Evolutionary conservation across 192 early-diverging fungal species (phyloP).

Genomic region (Coemansia asiatica): DNA sequence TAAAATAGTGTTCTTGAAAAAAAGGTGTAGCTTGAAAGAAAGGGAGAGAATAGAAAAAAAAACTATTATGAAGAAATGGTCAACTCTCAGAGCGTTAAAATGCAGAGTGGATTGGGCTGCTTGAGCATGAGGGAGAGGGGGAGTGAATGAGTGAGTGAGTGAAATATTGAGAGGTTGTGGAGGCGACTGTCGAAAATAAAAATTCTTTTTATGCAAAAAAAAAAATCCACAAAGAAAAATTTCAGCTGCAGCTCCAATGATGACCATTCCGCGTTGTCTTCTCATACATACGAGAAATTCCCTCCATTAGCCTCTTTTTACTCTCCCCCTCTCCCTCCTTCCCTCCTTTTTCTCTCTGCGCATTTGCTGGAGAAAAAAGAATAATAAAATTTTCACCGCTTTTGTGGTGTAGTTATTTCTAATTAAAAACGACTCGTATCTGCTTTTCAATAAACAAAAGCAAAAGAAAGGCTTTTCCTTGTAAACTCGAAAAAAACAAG

Average conservation of each 20-base stretch:
- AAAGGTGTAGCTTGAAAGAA: too few species aligned
- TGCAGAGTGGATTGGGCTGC: not conserved
- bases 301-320: not conserved
- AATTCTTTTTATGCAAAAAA: not conserved
- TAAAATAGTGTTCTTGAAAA: too few species aligned
- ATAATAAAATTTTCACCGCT: not conserved
- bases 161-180: not conserved
- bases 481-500: too few species aligned
- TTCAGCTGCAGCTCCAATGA: not conserved
- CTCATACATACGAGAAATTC: not conserved
- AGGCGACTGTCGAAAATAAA: not conserved
- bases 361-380: not conserved
- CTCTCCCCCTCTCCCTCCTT: not conserved
- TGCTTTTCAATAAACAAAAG: not conserved
- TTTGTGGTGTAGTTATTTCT: too few species aligned
- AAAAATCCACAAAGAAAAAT: not conserved
- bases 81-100: constrained; percentile 1
- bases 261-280: not conserved
- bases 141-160: not conserved
- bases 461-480: not conserved
- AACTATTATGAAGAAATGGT: not conserved
- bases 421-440: not conserved
- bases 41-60: not conserved
- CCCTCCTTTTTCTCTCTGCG: not conserved
- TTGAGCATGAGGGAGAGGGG: not conserved